Percentiles rank a stretch among this genome's conserved stretches.
Evolutionary conservation across 345 rosid genomes (phyloP).

Genomic region (Citrus maxima): DNA sequence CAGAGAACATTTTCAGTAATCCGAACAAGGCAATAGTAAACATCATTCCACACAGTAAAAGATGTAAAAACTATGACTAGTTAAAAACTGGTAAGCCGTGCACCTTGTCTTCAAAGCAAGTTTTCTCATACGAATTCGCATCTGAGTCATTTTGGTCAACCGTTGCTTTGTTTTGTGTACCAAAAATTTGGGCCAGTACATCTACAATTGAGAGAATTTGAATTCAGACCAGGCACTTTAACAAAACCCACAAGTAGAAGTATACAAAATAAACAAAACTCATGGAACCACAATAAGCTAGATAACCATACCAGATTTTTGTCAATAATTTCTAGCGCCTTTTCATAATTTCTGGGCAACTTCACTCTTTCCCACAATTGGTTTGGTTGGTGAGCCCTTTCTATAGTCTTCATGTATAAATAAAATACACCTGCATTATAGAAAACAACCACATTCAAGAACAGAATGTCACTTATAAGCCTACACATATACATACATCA

Average conservation of each 20-base stretch:
- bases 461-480: neutral
- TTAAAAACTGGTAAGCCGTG: constrained; percentile 1
- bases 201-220: constrained; percentile 30
- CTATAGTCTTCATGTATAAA: constrained; percentile 91
- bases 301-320: constrained; percentile 69
- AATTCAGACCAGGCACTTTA: neutral
- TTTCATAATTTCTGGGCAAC: constrained; percentile 80
- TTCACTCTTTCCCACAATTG: constrained; percentile 90
- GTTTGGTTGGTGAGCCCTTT: constrained; percentile 91
- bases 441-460: constrained; percentile 4
- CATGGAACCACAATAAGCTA: neutral
- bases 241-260: neutral
- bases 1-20: neutral
- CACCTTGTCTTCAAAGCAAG: constrained; percentile 89
- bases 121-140: constrained; percentile 95
- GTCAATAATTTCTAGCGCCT: constrained; percentile 87
- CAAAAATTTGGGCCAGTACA: constrained; percentile 90
- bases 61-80: neutral
- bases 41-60: neutral
- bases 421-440: constrained; percentile 72
- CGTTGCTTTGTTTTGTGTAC: constrained; percentile 89
- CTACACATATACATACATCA: neutral
- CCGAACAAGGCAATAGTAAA: neutral
- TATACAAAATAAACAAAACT: neutral
- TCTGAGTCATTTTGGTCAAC: constrained; percentile 95